Conservation (phyloP, 2,329 filamentous ascomycete genomes). For the Ascocoryne sarcoides region DNA sequence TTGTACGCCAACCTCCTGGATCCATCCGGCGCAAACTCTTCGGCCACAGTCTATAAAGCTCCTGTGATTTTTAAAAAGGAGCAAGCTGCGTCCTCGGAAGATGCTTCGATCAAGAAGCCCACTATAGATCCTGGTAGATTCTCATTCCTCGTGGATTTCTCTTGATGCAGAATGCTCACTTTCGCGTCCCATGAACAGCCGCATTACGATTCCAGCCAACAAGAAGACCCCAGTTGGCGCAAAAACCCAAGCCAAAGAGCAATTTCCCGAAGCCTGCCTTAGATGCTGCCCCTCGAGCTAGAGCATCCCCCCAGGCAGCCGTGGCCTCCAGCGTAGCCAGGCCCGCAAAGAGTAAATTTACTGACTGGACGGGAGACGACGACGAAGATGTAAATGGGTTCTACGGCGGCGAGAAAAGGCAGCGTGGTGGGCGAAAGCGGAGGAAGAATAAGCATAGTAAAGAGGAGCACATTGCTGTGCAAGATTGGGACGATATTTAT, state of each 20-base stretch:
- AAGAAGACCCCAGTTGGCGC: slow-evolving; percentile 60
- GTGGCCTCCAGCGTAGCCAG: slow-evolving; percentile 27
- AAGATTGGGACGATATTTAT: slow-evolving; percentile 87
- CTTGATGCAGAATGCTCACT: slow-evolving; percentile 37
- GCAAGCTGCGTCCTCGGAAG: slow-evolving; percentile 35
- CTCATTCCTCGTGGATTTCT: slow-evolving; percentile 25
- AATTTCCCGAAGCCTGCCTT: slow-evolving; percentile 42
- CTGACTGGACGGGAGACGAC: slow-evolving; percentile 74
- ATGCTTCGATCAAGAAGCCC: slow-evolving; percentile 48
- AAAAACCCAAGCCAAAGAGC: slow-evolving; percentile 54
- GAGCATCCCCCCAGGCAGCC: slow-evolving; percentile 23
- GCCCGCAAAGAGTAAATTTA: slow-evolving; percentile 57
- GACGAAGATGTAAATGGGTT: slow-evolving; percentile 67
- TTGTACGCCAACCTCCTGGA: slow-evolving; percentile 82
- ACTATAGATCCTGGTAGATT: slow-evolving; percentile 48
- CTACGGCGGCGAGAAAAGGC: slow-evolving; percentile 53
- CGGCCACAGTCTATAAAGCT: slow-evolving; percentile 62
- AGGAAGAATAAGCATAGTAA: slow-evolving; percentile 66
- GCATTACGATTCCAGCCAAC: slow-evolving; percentile 82
- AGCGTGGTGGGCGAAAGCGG: slow-evolving; percentile 54
- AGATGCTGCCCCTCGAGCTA: slow-evolving; percentile 18
- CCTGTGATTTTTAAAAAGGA: slow-evolving; percentile 58
- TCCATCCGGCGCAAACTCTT: slow-evolving; percentile 40
- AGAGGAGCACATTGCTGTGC: slow-evolving; percentile 48
- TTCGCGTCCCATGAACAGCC: slow-evolving; percentile 32